phyloP scores from a whole-genome alignment of 371 early-diverging fungal species.

The Apophysomyces trapeziformis region DNA sequence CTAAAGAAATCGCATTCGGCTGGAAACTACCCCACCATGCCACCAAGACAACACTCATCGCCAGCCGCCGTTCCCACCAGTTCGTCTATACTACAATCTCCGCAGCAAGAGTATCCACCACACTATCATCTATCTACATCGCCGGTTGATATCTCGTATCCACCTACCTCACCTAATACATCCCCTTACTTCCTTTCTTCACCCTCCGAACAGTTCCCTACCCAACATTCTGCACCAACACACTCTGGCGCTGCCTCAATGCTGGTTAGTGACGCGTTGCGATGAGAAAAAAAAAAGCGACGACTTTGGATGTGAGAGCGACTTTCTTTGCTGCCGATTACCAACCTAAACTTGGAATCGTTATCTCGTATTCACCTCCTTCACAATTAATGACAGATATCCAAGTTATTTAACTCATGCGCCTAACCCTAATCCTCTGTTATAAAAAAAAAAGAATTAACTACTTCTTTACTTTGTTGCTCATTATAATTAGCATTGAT shows the following conservation, averaged over 20 bases:
- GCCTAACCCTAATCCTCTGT: too few species aligned
- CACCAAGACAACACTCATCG: constrained; percentile 44
- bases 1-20: constrained; percentile 43
- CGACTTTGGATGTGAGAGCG: not conserved
- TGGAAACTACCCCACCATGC: constrained; percentile 20
- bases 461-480: too few species aligned
- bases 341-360: not conserved
- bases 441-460: too few species aligned
- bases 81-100: not conserved
- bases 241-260: not conserved
- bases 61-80: constrained; percentile 30
- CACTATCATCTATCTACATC: not conserved
- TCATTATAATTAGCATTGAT: too few species aligned
- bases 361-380: not conserved
- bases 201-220: not conserved
- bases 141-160: constrained; percentile 5
- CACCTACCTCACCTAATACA: not conserved
- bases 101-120: not conserved
- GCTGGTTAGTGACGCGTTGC: constrained; percentile 5
- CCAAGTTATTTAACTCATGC: too few species aligned
- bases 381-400: too few species aligned
- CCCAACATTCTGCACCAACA: not conserved
- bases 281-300: not conserved
- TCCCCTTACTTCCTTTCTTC: constrained; percentile 9
- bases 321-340: not conserved